Base-by-base conservation (phyloP, 1,284 basidiomycete genomes). In the Boletus holoroseus region DNA sequence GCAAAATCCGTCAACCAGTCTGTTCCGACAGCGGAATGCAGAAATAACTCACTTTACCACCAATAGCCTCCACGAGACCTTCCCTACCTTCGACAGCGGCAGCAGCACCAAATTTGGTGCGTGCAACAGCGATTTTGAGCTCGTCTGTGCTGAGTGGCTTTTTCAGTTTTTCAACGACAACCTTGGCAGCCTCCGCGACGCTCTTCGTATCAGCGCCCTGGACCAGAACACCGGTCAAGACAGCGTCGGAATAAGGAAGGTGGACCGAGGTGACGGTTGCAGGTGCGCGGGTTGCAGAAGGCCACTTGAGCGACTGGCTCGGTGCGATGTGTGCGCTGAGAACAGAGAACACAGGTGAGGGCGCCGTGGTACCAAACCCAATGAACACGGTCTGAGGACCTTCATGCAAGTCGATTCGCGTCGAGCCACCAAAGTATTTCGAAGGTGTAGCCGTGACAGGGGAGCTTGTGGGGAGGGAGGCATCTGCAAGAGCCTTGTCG, bases 201-300 rank as follows among this genome's bases (percentile, higher is more conserved):
- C 73, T 74, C 37, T 75, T 76, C 7, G 80, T 63, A 30, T 77
- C 78, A 48, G 74, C 65, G 7, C 78, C 85, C 66, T 86, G 81
- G 44, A 95, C 74, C 51, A 91, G 71, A 52, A 94, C 70, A 56
- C 91, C 91, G 58, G 94, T 83, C 50, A 97, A 78, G 16, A 87
- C 77, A 3, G 91, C 91, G 67, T 96, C 94, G 20, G 91, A 91
- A 75, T 96, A 97, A 16, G 88, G 83, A 13, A 92, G 74, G 63
- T 90, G 79, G 52, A 94, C 82, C 3, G 84, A 70, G 68, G 85
- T 79, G 50, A 88, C 87, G 22, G 76, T 76, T 3, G 81, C 73
- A 43, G 78, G 75, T 27, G 64, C 58, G 2, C 83, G 79, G 18
- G 86, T 60, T 27, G 63, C 60, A 28, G 78, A 69, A 8, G 88